Conservation (phyloP, 441 rosid species). For the Gossypium davidsonii region DNA sequence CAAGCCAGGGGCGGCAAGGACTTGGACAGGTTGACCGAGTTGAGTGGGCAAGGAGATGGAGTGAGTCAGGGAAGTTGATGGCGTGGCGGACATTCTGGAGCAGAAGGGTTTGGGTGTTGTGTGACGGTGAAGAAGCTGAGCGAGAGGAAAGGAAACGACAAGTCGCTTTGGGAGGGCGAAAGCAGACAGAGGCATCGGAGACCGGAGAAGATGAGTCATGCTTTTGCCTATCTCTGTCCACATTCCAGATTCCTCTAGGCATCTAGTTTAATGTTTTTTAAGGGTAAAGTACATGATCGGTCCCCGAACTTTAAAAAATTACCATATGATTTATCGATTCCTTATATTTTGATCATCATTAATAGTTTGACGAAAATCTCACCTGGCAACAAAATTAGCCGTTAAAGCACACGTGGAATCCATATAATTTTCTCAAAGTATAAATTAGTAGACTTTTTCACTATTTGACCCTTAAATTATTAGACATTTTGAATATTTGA, state of each 20-base stretch:
- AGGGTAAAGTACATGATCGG: neutral
- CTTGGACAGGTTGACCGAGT: conserved; percentile 46
- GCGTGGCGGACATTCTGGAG: conserved; percentile 39
- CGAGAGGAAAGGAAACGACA: conserved; percentile 16
- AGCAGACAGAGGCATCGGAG: conserved; percentile 23
- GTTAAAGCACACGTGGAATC: too few relatives aligned
- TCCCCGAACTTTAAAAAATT: too few relatives aligned
- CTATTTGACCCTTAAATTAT: too few relatives aligned
- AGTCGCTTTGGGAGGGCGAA: conserved; percentile 28
- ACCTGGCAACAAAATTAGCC: too few relatives aligned
- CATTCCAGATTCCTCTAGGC: neutral
- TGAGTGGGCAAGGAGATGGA: conserved; percentile 50
- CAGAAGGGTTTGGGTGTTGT: conserved; percentile 14
- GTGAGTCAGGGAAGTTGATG: conserved; percentile 35
- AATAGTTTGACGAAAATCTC: too few relatives aligned
- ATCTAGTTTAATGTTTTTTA: neutral
- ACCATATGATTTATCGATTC: too few relatives aligned
- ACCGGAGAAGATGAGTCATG: conserved; percentile 1
- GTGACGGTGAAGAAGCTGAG: conserved; percentile 14
- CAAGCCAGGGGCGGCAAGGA: conserved; percentile 57
- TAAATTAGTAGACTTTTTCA: too few relatives aligned
- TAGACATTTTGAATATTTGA: too few relatives aligned
- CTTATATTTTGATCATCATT: too few relatives aligned
- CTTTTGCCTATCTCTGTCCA: neutral
- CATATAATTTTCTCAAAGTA: too few relatives aligned